phyloP scores from a whole-genome alignment of 2,329 filamentous ascomycete genomes.

The Coleophoma cylindrospora region DNA sequence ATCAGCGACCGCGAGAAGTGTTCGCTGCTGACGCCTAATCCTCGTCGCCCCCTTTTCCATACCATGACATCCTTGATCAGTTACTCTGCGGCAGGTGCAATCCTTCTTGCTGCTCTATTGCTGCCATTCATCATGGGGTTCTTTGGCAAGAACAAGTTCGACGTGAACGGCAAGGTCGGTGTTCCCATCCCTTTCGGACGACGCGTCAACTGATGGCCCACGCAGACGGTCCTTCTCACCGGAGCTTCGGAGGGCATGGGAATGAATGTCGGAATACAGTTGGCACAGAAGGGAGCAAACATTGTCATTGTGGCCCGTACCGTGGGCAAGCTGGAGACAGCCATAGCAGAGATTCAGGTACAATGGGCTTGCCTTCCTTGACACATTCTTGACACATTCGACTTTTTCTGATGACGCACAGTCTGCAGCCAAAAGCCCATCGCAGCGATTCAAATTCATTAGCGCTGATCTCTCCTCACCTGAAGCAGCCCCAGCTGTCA shows the following conservation, averaged over 20 bases:
- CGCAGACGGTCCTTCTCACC: constrained; percentile 80
- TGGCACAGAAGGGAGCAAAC: constrained; percentile 80
- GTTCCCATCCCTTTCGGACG: neutral
- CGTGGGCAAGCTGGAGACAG: constrained; percentile 65
- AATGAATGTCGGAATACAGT: constrained; percentile 64
- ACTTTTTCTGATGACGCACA: constrained; percentile 27
- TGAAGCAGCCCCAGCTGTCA: constrained; percentile 63
- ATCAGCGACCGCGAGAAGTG: too few relatives aligned
- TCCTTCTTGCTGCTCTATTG: constrained; percentile 21
- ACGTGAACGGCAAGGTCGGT: constrained; percentile 75
- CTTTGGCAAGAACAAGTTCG: constrained; percentile 72
- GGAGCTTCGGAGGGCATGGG: constrained; percentile 94
- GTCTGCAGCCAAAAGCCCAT: constrained; percentile 59
- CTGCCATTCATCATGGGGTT: constrained; percentile 54
- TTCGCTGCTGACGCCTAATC: too few relatives aligned
- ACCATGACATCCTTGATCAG: constrained; percentile 9
- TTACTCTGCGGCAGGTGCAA: constrained; percentile 8
- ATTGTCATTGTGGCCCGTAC: constrained; percentile 81
- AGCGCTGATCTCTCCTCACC: constrained; percentile 73
- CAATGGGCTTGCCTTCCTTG: constrained; percentile 7
- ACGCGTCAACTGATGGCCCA: constrained; percentile 9
- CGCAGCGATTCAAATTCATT: constrained; percentile 79
- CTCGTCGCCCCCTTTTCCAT: neutral
- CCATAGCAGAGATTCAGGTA: constrained; percentile 62
- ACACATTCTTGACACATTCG: neutral